Base-by-base conservation (phyloP, 163 green algal genomes). In the Scenedesmus sp. region DNA sequence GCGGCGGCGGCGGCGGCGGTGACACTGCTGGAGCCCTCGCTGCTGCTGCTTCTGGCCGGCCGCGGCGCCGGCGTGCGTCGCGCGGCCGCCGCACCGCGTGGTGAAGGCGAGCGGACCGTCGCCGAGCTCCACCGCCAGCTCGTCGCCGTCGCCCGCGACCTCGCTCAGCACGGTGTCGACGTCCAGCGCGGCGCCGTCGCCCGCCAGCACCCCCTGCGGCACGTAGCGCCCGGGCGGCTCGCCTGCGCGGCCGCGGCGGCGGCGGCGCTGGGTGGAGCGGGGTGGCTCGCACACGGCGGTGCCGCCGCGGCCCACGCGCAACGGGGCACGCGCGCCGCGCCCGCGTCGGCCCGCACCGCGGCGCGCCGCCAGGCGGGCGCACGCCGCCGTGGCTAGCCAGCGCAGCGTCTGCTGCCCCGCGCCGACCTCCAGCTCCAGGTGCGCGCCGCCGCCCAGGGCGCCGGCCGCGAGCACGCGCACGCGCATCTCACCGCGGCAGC, bases 91-190 rank as follows among this genome's bases (percentile, higher is more conserved):
- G 10, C 15, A 92, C 86, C 88, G 80, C 44, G 84, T 83, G 64
- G 73, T 78, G 78, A 83, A 94, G 1, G 88, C 83, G 50, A 82
- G 54, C 2, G 90, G 90, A 1, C 90, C 90, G 44, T 87, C 85
- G 47, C 78, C 89, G 79, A 90, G 93, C 72, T 93, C 89, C 45
- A 95, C 87, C 57, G 83, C 81, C 34, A 95, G 28, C 69, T 92
- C 87, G 47, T 91, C 87, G 0, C 83, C 83, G 42, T 93, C 87
- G 26, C 64, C 70, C 44, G 91, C 89, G 17, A 92, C 85, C 77
- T 95, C 90, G 65, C 91, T 92, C 15, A 95, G 71, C n/a, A 95
- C 88, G 33, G 92, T 88, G 82, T 95, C 88, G 0, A 88, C 77
- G 70, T 95, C 91, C 70, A 92, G 75, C 2, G 89, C 63, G 31